These are phyloP conservation scores for Tetrapisispora arboricola DNA, from an alignment of 805 yeast genomes.

Conservation along the genomic window DNA sequence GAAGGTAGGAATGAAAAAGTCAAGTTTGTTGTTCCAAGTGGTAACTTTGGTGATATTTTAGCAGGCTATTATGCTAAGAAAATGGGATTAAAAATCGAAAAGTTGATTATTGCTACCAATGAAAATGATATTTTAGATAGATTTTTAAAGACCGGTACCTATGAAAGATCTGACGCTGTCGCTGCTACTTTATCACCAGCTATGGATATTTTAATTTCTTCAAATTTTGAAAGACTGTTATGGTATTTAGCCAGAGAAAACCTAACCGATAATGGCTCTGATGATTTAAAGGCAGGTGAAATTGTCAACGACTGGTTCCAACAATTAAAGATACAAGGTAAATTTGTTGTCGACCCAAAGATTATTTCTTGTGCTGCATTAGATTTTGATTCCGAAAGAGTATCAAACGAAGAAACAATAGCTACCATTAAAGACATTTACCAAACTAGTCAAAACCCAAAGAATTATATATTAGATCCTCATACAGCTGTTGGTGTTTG, in stretches of 20 bases:
- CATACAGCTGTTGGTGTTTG: slow-evolving; percentile 93
- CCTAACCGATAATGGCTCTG: slow-evolving; percentile 33
- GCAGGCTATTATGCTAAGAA: slow-evolving; percentile 92
- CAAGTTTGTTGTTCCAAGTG: slow-evolving; percentile 91
- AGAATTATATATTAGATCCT: slow-evolving; percentile 83
- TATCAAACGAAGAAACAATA: slow-evolving; percentile 69
- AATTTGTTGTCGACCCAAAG: slow-evolving; percentile 56
- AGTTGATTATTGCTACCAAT: slow-evolving; percentile 88
- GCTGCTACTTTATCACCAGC: slow-evolving; percentile 94
- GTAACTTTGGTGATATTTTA: slow-evolving; percentile 95
- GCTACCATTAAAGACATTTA: slow-evolving; percentile 67
- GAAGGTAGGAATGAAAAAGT: slow-evolving; percentile 37
- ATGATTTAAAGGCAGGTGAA: slow-evolving; percentile 66
- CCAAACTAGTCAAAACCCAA: slow-evolving; percentile 39
- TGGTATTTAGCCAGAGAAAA: slow-evolving; percentile 87
- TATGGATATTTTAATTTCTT: slow-evolving; percentile 93
- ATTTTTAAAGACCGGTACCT: slow-evolving; percentile 77
- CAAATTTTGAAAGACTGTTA: slow-evolving; percentile 90
- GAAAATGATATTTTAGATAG: slow-evolving; percentile 92
- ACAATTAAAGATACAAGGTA: slow-evolving; percentile 64
- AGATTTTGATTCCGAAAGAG: slow-evolving; percentile 71
- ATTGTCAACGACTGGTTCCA: slow-evolving; percentile 67
- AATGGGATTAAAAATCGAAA: slow-evolving; percentile 90
- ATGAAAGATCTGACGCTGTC: slow-evolving; percentile 66
- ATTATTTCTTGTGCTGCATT: slow-evolving; percentile 56